Evolutionary conservation across 78 protist species (phyloP), one percentile per base, ranked within the genome.

Genomic region (Emiliania huxleyi): DNA sequence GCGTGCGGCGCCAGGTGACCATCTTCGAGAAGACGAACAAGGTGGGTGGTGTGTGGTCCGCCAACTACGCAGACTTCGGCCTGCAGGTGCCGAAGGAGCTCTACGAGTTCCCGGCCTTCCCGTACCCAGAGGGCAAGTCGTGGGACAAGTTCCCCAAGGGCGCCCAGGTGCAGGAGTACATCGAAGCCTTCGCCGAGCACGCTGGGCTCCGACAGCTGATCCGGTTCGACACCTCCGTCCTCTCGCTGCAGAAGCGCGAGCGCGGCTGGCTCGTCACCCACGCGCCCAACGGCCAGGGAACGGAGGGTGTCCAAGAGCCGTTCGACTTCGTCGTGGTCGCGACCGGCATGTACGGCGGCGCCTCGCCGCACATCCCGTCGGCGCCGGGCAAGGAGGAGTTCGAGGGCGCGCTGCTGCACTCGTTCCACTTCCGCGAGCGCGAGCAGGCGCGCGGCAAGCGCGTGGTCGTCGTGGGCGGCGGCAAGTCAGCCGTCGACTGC

Each of bases 21-120:
- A n/a, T n/a, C n/a, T n/a, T n/a, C n/a, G n/a, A n/a, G n/a, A n/a
- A n/a, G n/a, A n/a, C n/a, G n/a, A n/a, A n/a, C n/a, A n/a, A n/a
- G n/a, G n/a, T n/a, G 23, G 90, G 90, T 4, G 90, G 90, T 8
- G 43, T 85, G 42, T 85, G 90, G 90, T 23, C 71, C 38, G 90
- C 46, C 33, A 85, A 85, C 44, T 85, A 85, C 69, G 44, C 21
- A 0, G 5, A 6, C n/a, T 85, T 15, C 21, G 90, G 90, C 38
- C 29, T 85, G 40, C 90, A 85, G 90, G 90, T 85, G 21, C 90
- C 29, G 25, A 15, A 0, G 37, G 22, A 37, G 43, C 87, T 79
- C n/a, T 79, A 43, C 87, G 87, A 79, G 45, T 79, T 79, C 48
- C 87, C 87, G 35, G 87, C 37, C 29, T 79, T 79, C 45, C 87